Evolutionary conservation across 345 rosid genomes (phyloP), one percentile per base, ranked within the genome.

Genomic region (Stellera chamaejasme): DNA sequence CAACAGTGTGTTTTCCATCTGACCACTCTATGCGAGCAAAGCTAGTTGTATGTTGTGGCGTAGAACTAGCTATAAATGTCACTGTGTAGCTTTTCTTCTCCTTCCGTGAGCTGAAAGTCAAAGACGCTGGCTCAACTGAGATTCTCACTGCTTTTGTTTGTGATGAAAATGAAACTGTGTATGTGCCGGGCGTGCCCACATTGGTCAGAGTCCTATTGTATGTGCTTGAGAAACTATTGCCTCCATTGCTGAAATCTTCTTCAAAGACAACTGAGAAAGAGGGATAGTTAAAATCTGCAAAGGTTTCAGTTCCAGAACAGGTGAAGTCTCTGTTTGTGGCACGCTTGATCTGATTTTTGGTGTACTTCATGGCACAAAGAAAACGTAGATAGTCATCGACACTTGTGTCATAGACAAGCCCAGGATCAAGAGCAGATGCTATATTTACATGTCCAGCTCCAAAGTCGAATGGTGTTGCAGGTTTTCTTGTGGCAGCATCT

Each of bases 391-490:
- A 78, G 63, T 81, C 81, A 14, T 69, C 68, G 2, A 54, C 74
- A 0, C 66, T 45, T 42, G 75, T 53, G 45, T 82, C 88, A 13
- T 82, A 82, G 54, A 82, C 80, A 12, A 82, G 78, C 58, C 84
- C 80, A 1, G 88, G 88, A 58, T 76, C 75, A 46, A 74, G 66
- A 43, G 88, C 78, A 45, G 79, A 66, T 11, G 71, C 54, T 2
- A 83, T 81, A 55, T 78, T 49, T 43, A 79, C 84, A 27, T 82
- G 79, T 50, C 84, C 80, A 0, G 84, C 76, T 2, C 84, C 88
- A 32, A 69, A 67, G 54, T 75, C 84, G 13, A 75, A 79, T 10
- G 88, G 83, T 13, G 77, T 75, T 3, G 88, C 52, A 15, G 78
- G 67, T 19, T 63, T 55, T 49, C 73, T 70, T 8, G 76, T 77